Evolutionary conservation across 1,284 basidiomycete genomes (phyloP).

Genomic region (Pseudozyma sp.): DNA sequence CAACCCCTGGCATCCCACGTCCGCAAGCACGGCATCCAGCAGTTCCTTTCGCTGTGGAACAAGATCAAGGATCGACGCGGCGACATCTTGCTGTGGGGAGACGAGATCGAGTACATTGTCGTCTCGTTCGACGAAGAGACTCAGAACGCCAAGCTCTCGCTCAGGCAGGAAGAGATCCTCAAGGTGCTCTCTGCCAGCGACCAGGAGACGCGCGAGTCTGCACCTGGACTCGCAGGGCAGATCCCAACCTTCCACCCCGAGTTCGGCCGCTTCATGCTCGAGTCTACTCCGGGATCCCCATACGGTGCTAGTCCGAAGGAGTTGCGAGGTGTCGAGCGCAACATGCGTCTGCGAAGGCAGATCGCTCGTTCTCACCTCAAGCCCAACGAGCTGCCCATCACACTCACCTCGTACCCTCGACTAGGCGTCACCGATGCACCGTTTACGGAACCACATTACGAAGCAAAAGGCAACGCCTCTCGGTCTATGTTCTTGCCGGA

Average conservation of each 20-base stretch:
- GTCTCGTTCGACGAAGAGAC: constrained; percentile 82
- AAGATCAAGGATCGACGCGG: constrained; percentile 89
- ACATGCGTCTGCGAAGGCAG: constrained; percentile 88
- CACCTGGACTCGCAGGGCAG: constrained; percentile 73
- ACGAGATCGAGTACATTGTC: constrained; percentile 99
- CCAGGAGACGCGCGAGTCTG: constrained; percentile 75
- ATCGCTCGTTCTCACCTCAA: constrained; percentile 87
- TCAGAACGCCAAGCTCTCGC: constrained; percentile 86
- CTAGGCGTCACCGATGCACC: constrained; percentile 81
- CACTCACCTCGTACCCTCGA: constrained; percentile 94
- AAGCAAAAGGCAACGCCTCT: constrained; percentile 82
- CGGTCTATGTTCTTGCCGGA: constrained; percentile 94
- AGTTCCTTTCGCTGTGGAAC: constrained; percentile 94
- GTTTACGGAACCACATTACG: constrained; percentile 90
- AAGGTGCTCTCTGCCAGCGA: constrained; percentile 74
- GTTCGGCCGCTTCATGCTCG: constrained; percentile 98
- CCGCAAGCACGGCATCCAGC: constrained; percentile 89
- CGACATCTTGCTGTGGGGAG: constrained; percentile 96
- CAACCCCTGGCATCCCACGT: constrained; percentile 85
- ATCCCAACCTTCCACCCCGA: constrained; percentile 97
- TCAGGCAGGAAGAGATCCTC: constrained; percentile 93
- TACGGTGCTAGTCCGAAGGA: constrained; percentile 88
- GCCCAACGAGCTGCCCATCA: constrained; percentile 87
- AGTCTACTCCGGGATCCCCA: constrained; percentile 94
- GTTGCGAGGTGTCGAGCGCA: constrained; percentile 86